Evolutionary conservation across 805 yeast genomes (phyloP).

Genomic region (Cyberlindnera xylosilytica): DNA sequence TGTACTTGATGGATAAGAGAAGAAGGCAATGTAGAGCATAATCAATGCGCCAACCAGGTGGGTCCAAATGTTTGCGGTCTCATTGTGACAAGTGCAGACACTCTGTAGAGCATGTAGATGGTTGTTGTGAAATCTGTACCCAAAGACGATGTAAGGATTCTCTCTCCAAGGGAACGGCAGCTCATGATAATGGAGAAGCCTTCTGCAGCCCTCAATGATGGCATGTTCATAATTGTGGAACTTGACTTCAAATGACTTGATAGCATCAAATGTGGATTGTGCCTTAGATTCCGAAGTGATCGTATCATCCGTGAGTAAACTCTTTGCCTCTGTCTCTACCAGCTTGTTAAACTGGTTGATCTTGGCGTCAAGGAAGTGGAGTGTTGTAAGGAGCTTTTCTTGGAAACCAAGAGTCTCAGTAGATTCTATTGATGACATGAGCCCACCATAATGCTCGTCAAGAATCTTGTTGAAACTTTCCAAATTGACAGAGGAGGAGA

Average conservation of each 20-base stretch:
- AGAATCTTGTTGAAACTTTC: constrained; percentile 23
- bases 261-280: constrained; percentile 18
- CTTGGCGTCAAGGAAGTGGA: constrained; percentile 39
- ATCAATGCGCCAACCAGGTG: constrained; percentile 70
- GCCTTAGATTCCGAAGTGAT: constrained; percentile 11
- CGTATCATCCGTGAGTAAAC: constrained; percentile 14
- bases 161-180: constrained; percentile 93
- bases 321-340: constrained; percentile 27
- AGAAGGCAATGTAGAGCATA: constrained; percentile 52
- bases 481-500: constrained; percentile 19
- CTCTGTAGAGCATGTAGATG: constrained; percentile 60
- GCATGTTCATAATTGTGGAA: constrained; percentile 49
- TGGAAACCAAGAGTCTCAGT: constrained; percentile 27
- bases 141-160: constrained; percentile 77
- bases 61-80: constrained; percentile 91
- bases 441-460: constrained; percentile 27
- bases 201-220: constrained; percentile 34
- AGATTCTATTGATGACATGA: constrained; percentile 22
- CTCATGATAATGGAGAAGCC: constrained; percentile 76
- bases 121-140: constrained; percentile 76
- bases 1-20: constrained; percentile 61
- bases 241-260: constrained; percentile 30
- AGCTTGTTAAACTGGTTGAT: constrained; percentile 37
- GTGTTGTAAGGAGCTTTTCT: constrained; percentile 32
- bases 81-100: constrained; percentile 71